These are phyloP conservation scores for Penicillium dipodomyicola DNA, from an alignment of 495 filamentous ascomycete species.

Conservation along the genomic window DNA sequence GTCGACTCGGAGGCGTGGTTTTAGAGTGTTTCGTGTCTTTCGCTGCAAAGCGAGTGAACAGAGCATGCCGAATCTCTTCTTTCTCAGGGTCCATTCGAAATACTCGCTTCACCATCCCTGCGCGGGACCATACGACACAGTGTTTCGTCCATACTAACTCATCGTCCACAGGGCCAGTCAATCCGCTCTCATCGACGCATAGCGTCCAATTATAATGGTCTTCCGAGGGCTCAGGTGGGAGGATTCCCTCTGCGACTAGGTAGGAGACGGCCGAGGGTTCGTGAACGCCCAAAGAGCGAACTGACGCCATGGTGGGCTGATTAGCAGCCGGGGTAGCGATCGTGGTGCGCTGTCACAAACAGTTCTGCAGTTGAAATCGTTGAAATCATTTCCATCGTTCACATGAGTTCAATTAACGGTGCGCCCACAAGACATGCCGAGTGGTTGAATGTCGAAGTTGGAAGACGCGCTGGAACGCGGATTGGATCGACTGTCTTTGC, in stretches of 20 bases:
- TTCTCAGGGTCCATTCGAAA: conserved; percentile 86
- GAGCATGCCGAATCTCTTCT: conserved; percentile 76
- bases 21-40: conserved; percentile 28
- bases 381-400: conserved; percentile 21
- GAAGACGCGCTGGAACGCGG: conserved; percentile 34
- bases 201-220: conserved; percentile 71
- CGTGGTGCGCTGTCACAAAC: conserved; percentile 23
- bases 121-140: conserved; percentile 89
- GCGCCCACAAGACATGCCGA: conserved; percentile 17
- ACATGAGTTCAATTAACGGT: conserved; percentile 2
- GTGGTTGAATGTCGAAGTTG: conserved; percentile 17
- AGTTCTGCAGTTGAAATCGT: conserved; percentile 17
- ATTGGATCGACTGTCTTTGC: conserved; percentile 18
- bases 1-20: conserved; percentile 1
- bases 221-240: conserved; percentile 64
- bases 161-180: conserved; percentile 58
- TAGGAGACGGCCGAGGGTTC: conserved; percentile 78
- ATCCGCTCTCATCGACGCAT: conserved; percentile 41
- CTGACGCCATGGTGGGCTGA: conserved; percentile 69
- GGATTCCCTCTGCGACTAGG: conserved; percentile 75
- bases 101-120: conserved; percentile 77
- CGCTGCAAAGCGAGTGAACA: conserved; percentile 78
- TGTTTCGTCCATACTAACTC: conserved; percentile 81
- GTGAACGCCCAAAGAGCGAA: conserved; percentile 85
- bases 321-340: conserved; percentile 24